Evolutionary conservation across 768 basidiomycete species (phyloP).

Genomic region (Tricholoma furcatifolium): DNA sequence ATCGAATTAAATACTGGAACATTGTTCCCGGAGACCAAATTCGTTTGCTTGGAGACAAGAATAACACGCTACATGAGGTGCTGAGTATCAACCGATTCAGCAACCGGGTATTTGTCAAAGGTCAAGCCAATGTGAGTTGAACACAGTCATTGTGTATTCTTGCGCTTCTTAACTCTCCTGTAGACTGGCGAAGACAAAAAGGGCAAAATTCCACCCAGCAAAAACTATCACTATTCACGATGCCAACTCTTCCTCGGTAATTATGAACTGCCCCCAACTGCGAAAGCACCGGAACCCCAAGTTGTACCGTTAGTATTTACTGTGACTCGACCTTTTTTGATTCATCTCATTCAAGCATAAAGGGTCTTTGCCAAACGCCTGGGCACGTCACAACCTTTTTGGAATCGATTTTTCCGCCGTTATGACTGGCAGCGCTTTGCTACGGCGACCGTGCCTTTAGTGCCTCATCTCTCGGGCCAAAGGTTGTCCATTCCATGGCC

Average conservation of each 20-base stretch:
- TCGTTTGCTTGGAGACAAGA: conserved; percentile 63
- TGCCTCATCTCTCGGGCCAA: conserved; percentile 42
- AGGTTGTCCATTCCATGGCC: conserved; percentile 73
- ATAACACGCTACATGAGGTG: conserved; percentile 64
- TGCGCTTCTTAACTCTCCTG: conserved; percentile 1
- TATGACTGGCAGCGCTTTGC: conserved; percentile 78
- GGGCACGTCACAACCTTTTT: conserved; percentile 57
- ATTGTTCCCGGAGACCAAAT: conserved; percentile 83
- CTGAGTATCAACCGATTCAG: conserved; percentile 69
- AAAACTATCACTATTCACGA: conserved; percentile 71
- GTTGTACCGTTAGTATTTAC: conserved; percentile 44
- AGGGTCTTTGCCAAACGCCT: conserved; percentile 81
- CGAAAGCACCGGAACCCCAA: conserved; percentile 33
- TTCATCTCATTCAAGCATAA: background rate
- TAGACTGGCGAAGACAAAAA: conserved; percentile 23
- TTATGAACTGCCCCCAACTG: conserved; percentile 52
- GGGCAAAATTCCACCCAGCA: conserved; percentile 34
- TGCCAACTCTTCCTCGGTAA: conserved; percentile 79
- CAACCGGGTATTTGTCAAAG: conserved; percentile 62
- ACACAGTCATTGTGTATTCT: background rate
- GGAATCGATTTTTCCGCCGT: conserved; percentile 51
- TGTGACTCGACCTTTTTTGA: background rate
- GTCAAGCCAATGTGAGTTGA: conserved; percentile 34
- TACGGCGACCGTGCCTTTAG: conserved; percentile 56
- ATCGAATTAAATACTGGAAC: conserved; percentile 86